A percentile compares a stretch with the other conserved stretches of the same genome.
phyloP scores from a whole-genome alignment of 805 yeast genomes.

The Metschnikowia lochheadii region DNA sequence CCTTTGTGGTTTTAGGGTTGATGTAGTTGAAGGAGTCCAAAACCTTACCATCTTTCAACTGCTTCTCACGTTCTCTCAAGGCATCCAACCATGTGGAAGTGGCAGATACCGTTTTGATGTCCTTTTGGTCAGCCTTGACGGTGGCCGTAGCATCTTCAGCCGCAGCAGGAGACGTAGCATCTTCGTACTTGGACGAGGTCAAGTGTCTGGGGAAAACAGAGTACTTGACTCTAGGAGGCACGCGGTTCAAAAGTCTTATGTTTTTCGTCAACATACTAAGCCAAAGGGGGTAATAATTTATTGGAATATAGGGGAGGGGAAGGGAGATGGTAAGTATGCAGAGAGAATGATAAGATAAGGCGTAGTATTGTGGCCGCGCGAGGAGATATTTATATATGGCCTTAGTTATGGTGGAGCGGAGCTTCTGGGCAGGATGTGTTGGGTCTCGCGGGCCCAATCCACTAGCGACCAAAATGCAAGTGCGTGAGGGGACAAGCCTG shows the following conservation, averaged over 20 bases:
- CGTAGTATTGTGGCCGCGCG: neutral
- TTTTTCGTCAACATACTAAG: neutral
- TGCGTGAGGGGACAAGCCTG: neutral
- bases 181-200: conserved; percentile 11
- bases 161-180: conserved; percentile 48
- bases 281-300: no score
- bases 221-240: neutral
- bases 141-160: conserved; percentile 78
- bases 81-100: conserved; percentile 86
- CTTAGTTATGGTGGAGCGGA: neutral
- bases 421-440: neutral
- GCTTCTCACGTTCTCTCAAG: conserved; percentile 64
- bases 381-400: neutral
- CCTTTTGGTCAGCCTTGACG: conserved; percentile 56
- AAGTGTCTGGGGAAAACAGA: neutral
- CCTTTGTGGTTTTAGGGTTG: conserved; percentile 65
- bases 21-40: conserved; percentile 69
- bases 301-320: neutral
- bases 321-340: neutral
- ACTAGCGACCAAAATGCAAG: neutral
- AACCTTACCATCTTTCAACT: conserved; percentile 67
- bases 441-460: neutral
- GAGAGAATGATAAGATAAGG: neutral
- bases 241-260: neutral
- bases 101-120: conserved; percentile 41